These are phyloP conservation scores for Cryptococcus floricola DNA, from an alignment of 1,284 basidiomycete genomes.

Conservation along the genomic window DNA sequence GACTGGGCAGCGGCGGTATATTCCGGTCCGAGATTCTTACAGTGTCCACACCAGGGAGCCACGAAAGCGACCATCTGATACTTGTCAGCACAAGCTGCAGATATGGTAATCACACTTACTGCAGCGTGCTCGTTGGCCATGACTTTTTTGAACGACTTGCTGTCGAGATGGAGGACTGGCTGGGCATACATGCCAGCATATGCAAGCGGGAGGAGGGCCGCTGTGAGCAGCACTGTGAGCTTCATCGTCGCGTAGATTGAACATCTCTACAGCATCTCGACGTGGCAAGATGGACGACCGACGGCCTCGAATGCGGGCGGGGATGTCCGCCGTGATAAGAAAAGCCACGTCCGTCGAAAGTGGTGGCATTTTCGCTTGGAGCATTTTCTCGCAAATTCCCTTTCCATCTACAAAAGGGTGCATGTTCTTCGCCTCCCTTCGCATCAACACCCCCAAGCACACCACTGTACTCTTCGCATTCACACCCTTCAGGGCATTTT, in stretches of 20 bases:
- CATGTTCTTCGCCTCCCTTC: no score
- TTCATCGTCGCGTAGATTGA: constrained; percentile 5
- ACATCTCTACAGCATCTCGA: background rate
- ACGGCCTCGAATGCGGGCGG: background rate
- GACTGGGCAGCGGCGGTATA: constrained; percentile 74
- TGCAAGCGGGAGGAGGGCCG: constrained; percentile 47
- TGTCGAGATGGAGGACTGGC: constrained; percentile 69
- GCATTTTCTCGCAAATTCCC: no score
- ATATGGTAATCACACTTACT: constrained; percentile 17
- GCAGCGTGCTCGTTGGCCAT: constrained; percentile 70
- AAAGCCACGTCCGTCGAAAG: no score
- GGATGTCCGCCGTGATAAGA: background rate
- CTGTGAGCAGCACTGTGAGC: constrained; percentile 29
- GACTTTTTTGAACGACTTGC: constrained; percentile 65
- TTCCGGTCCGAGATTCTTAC: constrained; percentile 80
- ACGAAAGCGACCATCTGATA: constrained; percentile 72
- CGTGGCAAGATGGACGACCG: background rate
- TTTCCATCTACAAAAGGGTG: no score
- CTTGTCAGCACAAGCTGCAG: background rate
- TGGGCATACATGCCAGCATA: constrained; percentile 71
- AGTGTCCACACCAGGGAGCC: constrained; percentile 78
- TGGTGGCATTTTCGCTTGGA: no score
- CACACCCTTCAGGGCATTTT: constrained; percentile 2
- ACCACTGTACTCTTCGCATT: background rate
- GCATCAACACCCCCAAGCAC: no score